Conservation (phyloP, 352 stramenopile species). For the Phytophthora palmivora region DNA sequence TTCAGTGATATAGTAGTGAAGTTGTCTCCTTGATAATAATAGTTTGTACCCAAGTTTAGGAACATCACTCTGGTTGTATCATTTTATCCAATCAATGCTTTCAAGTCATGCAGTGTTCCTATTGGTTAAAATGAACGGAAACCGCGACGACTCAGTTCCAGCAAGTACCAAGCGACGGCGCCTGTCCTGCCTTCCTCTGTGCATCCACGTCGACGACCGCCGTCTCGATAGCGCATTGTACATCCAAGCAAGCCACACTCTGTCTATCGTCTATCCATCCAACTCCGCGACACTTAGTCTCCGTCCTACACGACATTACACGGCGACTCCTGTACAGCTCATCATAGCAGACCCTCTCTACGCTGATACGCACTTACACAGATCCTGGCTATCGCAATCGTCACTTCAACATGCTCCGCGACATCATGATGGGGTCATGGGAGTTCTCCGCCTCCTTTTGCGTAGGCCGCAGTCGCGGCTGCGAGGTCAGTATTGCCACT, state of each 20-base stretch:
- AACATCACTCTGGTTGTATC: background rate
- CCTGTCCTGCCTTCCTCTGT: conserved; percentile 15
- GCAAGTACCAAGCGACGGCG: conserved; percentile 23
- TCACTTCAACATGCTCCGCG: conserved; percentile 34
- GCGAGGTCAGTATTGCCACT: conserved; percentile 75
- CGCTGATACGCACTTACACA: conserved; percentile 7
- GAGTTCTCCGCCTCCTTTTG: conserved; percentile 69
- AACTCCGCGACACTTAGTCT: background rate
- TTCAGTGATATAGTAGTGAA: conserved; percentile 10
- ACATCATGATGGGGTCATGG: conserved; percentile 35
- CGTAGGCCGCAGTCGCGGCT: conserved; percentile 72
- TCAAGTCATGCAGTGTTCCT: background rate
- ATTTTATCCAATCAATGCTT: conserved; percentile 8
- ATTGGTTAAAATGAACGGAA: conserved; percentile 29
- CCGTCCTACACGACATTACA: background rate
- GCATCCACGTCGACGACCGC: background rate
- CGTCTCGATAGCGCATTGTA: background rate
- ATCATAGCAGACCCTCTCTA: conserved; percentile 6
- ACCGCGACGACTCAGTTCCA: conserved; percentile 20
- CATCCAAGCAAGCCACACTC: background rate
- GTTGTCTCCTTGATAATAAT: conserved; percentile 7
- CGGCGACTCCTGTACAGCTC: background rate
- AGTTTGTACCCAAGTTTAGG: conserved; percentile 5
- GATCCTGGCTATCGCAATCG: background rate
- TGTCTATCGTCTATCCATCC: background rate